phyloP scores from a whole-genome alignment of 129 eudicot species.

The Pittosporum tobira region DNA sequence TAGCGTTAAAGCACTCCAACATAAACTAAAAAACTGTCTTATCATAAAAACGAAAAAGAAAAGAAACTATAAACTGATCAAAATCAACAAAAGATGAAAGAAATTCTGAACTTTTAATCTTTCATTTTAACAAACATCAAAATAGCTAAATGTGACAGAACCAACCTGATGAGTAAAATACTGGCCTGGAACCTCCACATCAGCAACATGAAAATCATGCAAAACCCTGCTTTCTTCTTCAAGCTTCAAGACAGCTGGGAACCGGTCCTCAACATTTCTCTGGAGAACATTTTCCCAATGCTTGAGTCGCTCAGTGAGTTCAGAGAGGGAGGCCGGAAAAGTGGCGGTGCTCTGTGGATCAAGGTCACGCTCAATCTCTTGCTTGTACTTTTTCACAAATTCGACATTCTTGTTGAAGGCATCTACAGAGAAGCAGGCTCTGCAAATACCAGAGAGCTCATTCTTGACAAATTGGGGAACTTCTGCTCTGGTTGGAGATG shows the following conservation, averaged over 20 bases:
- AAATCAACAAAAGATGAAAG: no score
- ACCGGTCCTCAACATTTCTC: conserved; percentile 52
- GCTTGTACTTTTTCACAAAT: conserved; percentile 84
- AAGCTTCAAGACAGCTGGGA: conserved; percentile 51
- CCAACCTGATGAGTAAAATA: conserved; percentile 49
- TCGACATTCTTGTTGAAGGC: conserved; percentile 97
- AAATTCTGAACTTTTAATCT: no score
- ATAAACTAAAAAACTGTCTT: no score
- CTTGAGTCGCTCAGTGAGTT: conserved; percentile 42
- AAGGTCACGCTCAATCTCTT: conserved; percentile 92
- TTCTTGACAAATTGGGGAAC: conserved; percentile 95
- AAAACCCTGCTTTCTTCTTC: conserved; percentile 56
- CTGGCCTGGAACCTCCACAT: conserved; percentile 57
- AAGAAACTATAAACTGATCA: background rate
- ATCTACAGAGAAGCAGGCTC: conserved; percentile 91
- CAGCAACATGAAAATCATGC: conserved; percentile 48
- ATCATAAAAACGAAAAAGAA: no score
- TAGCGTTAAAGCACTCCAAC: no score
- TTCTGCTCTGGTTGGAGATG: conserved; percentile 84
- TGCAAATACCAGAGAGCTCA: conserved; percentile 94
- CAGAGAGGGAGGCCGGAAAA: conserved; percentile 44
- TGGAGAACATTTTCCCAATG: conserved; percentile 53
- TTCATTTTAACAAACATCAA: no score
- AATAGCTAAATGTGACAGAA: no score
- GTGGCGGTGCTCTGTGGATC: conserved; percentile 52